Base-by-base conservation (phyloP, 352 stramenopile genomes). In the Phytophthora sp. region DNA sequence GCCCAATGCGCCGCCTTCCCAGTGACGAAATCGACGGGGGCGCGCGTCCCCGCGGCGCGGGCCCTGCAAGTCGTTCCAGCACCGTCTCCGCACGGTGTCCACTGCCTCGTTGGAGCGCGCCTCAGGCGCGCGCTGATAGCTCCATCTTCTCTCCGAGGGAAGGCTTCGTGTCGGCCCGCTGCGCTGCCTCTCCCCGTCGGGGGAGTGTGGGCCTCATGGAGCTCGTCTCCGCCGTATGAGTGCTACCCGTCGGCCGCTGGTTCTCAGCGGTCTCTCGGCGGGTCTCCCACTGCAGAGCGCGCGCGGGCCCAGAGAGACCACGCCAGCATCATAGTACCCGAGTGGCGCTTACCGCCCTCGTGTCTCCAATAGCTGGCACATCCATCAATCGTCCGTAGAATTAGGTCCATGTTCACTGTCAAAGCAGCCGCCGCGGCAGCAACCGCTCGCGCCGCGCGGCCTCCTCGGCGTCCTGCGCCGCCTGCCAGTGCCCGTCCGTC, bases 301-400 rank as follows among this genome's bases (percentile, higher is more conserved):
- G 21, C 32, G 72, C 68, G 63, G 67, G 80, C 78, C 80, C 32
- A 92, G 11, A 92, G 26, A 82, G 77, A 76, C 39, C 21, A 66
- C 68, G 54, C 41, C 68, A 89, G 80, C 60, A 92, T 92, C 83
- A 92, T 92, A 92, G 83, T 92, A 92, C 83, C 68, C 79, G 78
- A 72, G 74, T 57, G 77, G 78, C 74, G 62, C 64, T 73, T 64
- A 78, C 79, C 80, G 82, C 75, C 63, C 69, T 86, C 73, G 83
- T 89, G 83, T 89, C 83, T 92, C 83, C 83, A 92, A 82, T 90
- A 57, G 73, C 83, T 89, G 62, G 66, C 48, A 90, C 80, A 92
- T 66, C 23, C 18, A 28, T n/a, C 23, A 5, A 49, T 21, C 18
- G 12, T n/a, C n/a, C n/a, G n/a, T n/a, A n/a, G n/a, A n/a, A n/a